A percentile compares a stretch with the other conserved stretches of the same genome.
These are phyloP conservation scores for Evernia prunastri DNA, from an alignment of 495 filamentous ascomycete genomes.

Conservation along the genomic window DNA sequence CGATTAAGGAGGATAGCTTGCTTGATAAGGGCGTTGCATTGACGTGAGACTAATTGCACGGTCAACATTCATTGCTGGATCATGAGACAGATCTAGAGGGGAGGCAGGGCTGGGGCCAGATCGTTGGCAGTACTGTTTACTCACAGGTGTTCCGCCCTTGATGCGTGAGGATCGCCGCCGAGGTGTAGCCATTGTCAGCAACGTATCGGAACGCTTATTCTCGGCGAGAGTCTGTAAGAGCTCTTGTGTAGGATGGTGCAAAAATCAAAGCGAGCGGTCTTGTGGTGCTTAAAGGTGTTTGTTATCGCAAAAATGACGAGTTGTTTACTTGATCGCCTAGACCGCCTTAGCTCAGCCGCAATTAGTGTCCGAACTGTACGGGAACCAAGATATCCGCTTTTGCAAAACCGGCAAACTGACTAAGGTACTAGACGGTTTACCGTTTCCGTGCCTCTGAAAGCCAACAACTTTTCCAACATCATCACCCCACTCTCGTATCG, in stretches of 20 bases:
- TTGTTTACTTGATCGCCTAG: conserved; percentile 9
- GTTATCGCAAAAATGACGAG: conserved; percentile 5
- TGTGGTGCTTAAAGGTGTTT: background rate
- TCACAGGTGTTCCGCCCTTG: conserved; percentile 13
- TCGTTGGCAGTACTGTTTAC: background rate
- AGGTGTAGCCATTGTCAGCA: conserved; percentile 16
- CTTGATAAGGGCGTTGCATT: conserved; percentile 3
- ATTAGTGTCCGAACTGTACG: background rate
- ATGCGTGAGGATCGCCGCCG: conserved; percentile 23
- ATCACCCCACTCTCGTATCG: background rate
- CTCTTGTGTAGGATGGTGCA: background rate
- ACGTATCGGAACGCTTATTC: background rate
- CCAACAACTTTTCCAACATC: background rate
- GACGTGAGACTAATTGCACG: background rate
- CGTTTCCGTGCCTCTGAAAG: background rate
- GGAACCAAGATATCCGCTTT: background rate
- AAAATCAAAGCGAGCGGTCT: too few relatives aligned
- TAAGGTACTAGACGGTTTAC: too few relatives aligned
- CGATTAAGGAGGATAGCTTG: conserved; percentile 39
- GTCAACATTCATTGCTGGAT: background rate
- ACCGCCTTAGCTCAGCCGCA: background rate
- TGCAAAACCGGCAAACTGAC: too few relatives aligned
- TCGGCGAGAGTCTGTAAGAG: too few relatives aligned
- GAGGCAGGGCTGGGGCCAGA: background rate
- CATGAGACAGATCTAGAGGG: background rate